These are phyloP conservation scores for Lepiota venenata DNA, from an alignment of 768 basidiomycete species.

Conservation along the genomic window DNA sequence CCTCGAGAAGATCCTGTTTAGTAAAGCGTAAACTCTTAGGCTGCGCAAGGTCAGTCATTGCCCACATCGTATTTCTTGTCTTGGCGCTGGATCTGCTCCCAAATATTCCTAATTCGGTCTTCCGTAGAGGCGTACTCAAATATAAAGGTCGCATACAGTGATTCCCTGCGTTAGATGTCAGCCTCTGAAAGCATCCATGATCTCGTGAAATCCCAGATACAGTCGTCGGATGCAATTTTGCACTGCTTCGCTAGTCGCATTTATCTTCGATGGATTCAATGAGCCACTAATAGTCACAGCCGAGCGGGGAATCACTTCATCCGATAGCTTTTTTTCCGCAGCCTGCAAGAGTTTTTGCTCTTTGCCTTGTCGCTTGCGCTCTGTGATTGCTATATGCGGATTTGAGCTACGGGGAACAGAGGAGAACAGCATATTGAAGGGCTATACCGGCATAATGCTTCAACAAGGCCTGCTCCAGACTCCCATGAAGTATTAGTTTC, in stretches of 20 bases:
- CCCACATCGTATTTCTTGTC: constrained; percentile 4
- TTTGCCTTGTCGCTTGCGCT: constrained; percentile 5
- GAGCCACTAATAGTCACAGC: no score
- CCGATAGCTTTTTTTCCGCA: constrained; percentile 1
- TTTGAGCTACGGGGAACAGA: no score
- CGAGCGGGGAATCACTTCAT: background rate
- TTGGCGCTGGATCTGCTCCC: background rate
- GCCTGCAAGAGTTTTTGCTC: constrained; percentile 1
- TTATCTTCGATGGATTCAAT: background rate
- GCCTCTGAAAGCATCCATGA: background rate
- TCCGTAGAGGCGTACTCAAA: constrained; percentile 5
- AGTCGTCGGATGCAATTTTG: constrained; percentile 2
- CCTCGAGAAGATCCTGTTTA: background rate
- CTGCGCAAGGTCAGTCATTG: background rate
- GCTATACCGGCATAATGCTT: constrained; percentile 5
- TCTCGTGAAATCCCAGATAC: background rate
- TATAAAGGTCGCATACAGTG: background rate
- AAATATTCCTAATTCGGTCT: constrained; percentile 1
- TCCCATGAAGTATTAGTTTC: background rate
- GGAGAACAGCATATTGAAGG: background rate
- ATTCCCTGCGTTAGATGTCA: background rate
- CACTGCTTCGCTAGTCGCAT: background rate
- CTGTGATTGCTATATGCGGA: background rate
- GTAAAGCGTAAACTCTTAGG: background rate
- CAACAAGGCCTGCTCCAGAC: constrained; percentile 6